A percentile compares a stretch with the other conserved stretches of the same genome.
phyloP scores from a whole-genome alignment of 179 eudicot species.

The Nepenthes alata region DNA sequence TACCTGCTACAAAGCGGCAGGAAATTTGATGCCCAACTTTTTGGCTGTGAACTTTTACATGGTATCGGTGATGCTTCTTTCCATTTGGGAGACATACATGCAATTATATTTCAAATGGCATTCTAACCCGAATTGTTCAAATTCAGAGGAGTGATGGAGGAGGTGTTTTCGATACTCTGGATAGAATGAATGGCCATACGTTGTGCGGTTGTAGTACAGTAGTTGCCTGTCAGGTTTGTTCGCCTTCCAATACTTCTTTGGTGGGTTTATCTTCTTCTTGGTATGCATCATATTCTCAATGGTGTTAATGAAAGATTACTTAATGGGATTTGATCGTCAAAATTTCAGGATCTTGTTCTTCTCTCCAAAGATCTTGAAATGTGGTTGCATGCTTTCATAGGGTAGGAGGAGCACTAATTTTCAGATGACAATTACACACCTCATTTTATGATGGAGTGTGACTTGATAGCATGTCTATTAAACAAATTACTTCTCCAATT shows the following conservation, averaged over 20 bases:
- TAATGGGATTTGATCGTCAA: background rate
- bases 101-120: constrained; percentile 1
- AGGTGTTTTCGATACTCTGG: constrained; percentile 73
- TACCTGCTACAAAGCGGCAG: constrained; percentile 68
- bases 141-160: constrained; percentile 96
- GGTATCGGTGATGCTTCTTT: constrained; percentile 31
- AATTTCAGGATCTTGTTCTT: too few relatives aligned
- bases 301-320: background rate
- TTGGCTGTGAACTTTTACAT: constrained; percentile 90
- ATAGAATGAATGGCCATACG: constrained; percentile 72
- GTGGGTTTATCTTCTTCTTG: constrained; percentile 3
- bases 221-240: constrained; percentile 83
- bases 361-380: too few relatives aligned
- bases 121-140: constrained; percentile 7
- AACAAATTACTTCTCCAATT: too few relatives aligned
- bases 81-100: background rate
- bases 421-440: too few relatives aligned
- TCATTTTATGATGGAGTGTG: too few relatives aligned
- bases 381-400: too few relatives aligned
- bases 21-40: constrained; percentile 75
- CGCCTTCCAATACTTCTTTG: constrained; percentile 2
- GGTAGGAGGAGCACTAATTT: too few relatives aligned
- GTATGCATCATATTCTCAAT: background rate
- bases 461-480: too few relatives aligned
- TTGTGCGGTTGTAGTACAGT: constrained; percentile 79